A percentile compares a stretch with the other conserved stretches of the same genome.
These are phyloP conservation scores for Xerocomus nothofagi DNA, from an alignment of 1,284 basidiomycete genomes.

Conservation along the genomic window DNA sequence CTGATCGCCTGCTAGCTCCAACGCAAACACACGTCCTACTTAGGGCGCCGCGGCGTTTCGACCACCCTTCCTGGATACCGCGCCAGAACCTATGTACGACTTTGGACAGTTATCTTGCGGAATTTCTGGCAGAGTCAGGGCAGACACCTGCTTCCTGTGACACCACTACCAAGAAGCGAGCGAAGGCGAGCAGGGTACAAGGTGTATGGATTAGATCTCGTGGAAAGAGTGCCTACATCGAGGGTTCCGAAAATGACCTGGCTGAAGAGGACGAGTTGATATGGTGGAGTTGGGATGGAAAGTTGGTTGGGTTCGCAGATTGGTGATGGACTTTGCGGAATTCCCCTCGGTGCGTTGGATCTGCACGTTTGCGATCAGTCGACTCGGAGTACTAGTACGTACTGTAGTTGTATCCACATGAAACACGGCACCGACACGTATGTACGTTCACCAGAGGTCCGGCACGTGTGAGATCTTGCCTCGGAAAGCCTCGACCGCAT, in stretches of 20 bases:
- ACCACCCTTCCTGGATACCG: conserved; percentile 71
- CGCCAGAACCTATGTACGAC: conserved; percentile 55
- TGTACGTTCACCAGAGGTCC: too few relatives aligned
- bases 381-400: too few relatives aligned
- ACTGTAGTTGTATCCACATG: too few relatives aligned
- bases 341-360: not conserved
- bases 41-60: conserved; percentile 68
- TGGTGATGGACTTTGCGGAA: conserved; percentile 45
- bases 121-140: conserved; percentile 39
- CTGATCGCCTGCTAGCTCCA: conserved; percentile 45
- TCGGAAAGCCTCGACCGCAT: not conserved
- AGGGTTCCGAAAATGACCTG: conserved; percentile 5
- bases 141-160: not conserved
- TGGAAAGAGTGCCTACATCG: not conserved
- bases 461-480: too few relatives aligned
- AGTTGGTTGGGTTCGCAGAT: conserved; percentile 65
- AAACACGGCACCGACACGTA: too few relatives aligned
- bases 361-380: conserved; percentile 7
- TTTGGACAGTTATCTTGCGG: conserved; percentile 41
- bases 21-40: conserved; percentile 70
- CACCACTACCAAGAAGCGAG: conserved; percentile 17
- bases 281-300: conserved; percentile 81
- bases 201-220: conserved; percentile 57
- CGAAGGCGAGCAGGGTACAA: conserved; percentile 46
- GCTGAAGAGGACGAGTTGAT: conserved; percentile 69